These are phyloP conservation scores for Talaromyces sp. DNA, from an alignment of 2,329 filamentous ascomycete genomes.

Conservation along the genomic window DNA sequence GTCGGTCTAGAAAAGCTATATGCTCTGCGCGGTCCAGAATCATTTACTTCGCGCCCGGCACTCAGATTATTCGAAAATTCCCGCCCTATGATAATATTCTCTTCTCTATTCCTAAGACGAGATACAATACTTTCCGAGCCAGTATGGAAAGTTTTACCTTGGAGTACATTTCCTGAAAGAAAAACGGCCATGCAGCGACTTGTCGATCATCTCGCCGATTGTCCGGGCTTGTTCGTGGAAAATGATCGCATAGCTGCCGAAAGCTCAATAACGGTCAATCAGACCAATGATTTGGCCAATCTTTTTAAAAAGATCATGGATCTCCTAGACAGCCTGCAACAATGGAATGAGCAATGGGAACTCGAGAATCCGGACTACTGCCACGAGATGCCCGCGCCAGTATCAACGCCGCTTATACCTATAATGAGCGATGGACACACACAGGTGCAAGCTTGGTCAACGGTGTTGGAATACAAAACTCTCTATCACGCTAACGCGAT, in stretches of 20 bases:
- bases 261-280: background rate
- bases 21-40: slow-evolving; percentile 5
- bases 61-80: slow-evolving; percentile 2
- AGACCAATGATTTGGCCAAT: background rate
- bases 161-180: background rate
- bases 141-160: slow-evolving; percentile 9
- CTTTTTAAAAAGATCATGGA: background rate
- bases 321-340: background rate
- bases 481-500: slow-evolving; percentile 8
- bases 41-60: background rate
- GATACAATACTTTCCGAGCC: background rate
- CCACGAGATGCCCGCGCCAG: background rate
- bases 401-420: background rate
- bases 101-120: slow-evolving; percentile 1
- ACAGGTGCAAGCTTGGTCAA: slow-evolving; percentile 6
- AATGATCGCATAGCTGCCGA: slow-evolving; percentile 2
- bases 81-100: slow-evolving; percentile 9
- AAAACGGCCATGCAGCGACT: slow-evolving; percentile 9
- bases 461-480: slow-evolving; percentile 9
- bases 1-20: slow-evolving; percentile 6
- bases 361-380: slow-evolving; percentile 6
- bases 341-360: slow-evolving; percentile 13
- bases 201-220: slow-evolving; percentile 11
- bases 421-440: background rate
- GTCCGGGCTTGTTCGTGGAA: slow-evolving; percentile 4